Evolutionary conservation across 2,329 filamentous ascomycete species (phyloP).

Genomic region (Sphaerostilbella broomeana): DNA sequence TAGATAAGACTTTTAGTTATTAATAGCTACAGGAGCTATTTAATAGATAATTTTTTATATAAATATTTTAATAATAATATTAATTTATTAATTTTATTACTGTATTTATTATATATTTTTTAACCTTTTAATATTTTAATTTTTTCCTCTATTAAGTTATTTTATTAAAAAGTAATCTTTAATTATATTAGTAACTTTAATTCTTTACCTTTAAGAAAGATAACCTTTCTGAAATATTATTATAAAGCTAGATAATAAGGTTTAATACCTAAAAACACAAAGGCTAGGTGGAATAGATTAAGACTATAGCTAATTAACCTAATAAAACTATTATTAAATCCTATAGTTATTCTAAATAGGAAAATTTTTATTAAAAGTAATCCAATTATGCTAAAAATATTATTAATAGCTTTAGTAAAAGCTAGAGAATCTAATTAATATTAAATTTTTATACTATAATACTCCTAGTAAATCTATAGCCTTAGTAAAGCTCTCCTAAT

Average conservation of each 20-base stretch:
- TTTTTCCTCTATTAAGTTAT: constrained; percentile 1
- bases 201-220: not conserved
- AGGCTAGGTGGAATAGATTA: not conserved
- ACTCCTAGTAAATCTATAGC: not conserved
- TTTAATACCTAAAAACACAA: not conserved
- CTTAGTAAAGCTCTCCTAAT: not conserved
- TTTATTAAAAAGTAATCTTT: not conserved
- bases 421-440: not conserved
- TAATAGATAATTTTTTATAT: constrained; percentile 10
- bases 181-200: not conserved
- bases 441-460: not conserved
- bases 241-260: not conserved
- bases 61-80: constrained; percentile 9
- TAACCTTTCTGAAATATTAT: constrained; percentile 2
- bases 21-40: constrained; percentile 9
- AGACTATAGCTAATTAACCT: constrained; percentile 1
- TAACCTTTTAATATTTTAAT: constrained; percentile 3
- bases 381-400: not conserved
- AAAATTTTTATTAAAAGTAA: not conserved
- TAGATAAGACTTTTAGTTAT: constrained; percentile 5
- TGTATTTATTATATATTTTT: not conserved
- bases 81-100: constrained; percentile 1
- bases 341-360: not conserved
- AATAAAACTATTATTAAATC: not conserved
- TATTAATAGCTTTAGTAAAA: not conserved